phyloP scores from a whole-genome alignment of 768 basidiomycete species.

The Guyanaporus albipodus region DNA sequence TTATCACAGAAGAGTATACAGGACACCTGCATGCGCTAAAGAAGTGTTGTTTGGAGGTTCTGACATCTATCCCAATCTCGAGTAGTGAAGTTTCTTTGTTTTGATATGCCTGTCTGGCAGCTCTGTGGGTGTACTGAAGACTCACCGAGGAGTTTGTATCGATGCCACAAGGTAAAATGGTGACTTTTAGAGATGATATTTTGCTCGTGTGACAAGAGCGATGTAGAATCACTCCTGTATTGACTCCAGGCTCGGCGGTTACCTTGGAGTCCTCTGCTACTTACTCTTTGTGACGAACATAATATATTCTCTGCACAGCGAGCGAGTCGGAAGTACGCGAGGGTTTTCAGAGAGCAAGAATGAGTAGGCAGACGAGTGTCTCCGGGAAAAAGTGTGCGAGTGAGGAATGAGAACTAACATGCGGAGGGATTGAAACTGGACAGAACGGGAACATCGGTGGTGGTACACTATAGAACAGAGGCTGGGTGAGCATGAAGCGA shows the following conservation, averaged over 20 bases:
- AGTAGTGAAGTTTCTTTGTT: too few species aligned
- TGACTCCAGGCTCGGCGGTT: conserved; percentile 9
- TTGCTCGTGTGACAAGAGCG: conserved; percentile 20
- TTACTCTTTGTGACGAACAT: conserved; percentile 18
- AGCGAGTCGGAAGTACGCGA: conserved; percentile 37
- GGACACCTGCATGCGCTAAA: too few species aligned
- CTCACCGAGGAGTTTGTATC: conserved; percentile 23
- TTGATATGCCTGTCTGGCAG: too few species aligned
- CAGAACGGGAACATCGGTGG: conserved; percentile 71
- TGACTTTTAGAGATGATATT: conserved; percentile 20
- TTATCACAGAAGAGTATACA: too few species aligned
- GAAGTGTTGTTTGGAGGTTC: too few species aligned
- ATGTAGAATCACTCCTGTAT: conserved; percentile 20
- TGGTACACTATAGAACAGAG: conserved; percentile 52
- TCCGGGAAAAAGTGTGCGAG: conserved; percentile 68
- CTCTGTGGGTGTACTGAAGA: too few species aligned
- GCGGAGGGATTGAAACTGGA: conserved; percentile 91
- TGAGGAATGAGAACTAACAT: conserved; percentile 80
- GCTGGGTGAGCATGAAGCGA: not conserved
- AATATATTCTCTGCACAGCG: conserved; percentile 12
- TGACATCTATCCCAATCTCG: too few species aligned
- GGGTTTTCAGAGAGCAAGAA: conserved; percentile 78
- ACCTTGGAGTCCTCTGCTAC: conserved; percentile 6
- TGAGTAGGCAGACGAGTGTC: conserved; percentile 73
- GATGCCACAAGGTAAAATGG: conserved; percentile 12